Conservation (phyloP, 108 stramenopile species). For the Pseudonitzschia pungens region DNA sequence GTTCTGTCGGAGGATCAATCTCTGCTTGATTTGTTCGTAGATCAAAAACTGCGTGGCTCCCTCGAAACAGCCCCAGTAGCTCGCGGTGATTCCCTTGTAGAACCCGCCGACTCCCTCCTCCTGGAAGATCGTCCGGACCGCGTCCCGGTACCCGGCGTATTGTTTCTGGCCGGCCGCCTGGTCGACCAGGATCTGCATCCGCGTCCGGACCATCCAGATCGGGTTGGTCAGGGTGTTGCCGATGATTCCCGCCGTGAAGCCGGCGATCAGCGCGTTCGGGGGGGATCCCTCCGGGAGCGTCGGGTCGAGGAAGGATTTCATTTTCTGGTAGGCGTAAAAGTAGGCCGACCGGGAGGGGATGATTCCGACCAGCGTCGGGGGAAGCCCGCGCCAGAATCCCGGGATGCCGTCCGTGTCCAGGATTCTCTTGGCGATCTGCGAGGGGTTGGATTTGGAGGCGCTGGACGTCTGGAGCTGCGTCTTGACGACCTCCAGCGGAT, state of each 20-base stretch:
- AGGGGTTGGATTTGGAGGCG: constrained; percentile 49
- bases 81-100: constrained; percentile 89
- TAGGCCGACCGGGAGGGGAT: constrained; percentile 91
- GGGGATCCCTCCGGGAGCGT: constrained; percentile 60
- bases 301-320: constrained; percentile 55
- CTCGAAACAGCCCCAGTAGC: constrained; percentile 93
- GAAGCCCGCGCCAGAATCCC: constrained; percentile 74
- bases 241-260: constrained; percentile 62
- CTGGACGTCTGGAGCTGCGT: constrained; percentile 89
- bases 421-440: constrained; percentile 69
- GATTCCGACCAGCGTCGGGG: constrained; percentile 89
- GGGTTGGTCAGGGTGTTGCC: constrained; percentile 90
- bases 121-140: constrained; percentile 68
- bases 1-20: constrained; percentile 58
- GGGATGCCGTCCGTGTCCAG: constrained; percentile 64
- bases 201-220: constrained; percentile 94
- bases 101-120: constrained; percentile 85
- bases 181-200: constrained; percentile 86
- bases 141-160: constrained; percentile 80
- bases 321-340: constrained; percentile 81
- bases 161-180: constrained; percentile 68
- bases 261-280: constrained; percentile 60
- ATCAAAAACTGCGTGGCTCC: constrained; percentile 87
- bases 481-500: constrained; percentile 90
- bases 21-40: constrained; percentile 88